Conservation (phyloP, 2,329 filamentous ascomycete genomes). For the Penicillium sumatraense region DNA sequence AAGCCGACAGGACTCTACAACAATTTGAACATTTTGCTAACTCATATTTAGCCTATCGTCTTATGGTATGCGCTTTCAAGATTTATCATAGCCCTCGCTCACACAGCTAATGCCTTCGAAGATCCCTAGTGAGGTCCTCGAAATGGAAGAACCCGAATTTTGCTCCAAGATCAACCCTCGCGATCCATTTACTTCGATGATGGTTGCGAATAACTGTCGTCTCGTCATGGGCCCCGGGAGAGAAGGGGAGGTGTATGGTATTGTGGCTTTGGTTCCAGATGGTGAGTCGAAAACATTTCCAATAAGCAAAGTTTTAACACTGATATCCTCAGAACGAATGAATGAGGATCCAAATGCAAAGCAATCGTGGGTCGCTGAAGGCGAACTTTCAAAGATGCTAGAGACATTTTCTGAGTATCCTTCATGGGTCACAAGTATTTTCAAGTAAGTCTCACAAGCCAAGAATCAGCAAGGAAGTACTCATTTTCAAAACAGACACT, state of each 20-base stretch:
- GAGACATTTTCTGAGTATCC: conserved; percentile 50
- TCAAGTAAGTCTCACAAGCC: conserved; percentile 19
- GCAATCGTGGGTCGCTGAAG: conserved; percentile 48
- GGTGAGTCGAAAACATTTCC: neutral
- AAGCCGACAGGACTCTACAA: neutral
- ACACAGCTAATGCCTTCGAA: neutral
- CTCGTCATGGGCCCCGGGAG: conserved; percentile 55
- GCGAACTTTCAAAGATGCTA: conserved; percentile 39
- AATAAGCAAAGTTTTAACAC: neutral
- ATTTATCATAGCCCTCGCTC: neutral
- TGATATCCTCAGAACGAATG: conserved; percentile 34
- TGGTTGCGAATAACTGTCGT: conserved; percentile 48
- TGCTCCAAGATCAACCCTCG: conserved; percentile 41
- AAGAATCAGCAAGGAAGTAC: too few species aligned
- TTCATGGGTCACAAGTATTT: conserved; percentile 35
- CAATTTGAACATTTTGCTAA: neutral
- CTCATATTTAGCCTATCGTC: conserved; percentile 13
- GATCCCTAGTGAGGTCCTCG: conserved; percentile 16
- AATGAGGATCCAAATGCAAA: conserved; percentile 39
- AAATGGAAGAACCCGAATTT: conserved; percentile 22
- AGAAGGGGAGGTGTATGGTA: conserved; percentile 46
- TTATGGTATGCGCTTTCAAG: conserved; percentile 13
- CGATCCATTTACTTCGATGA: conserved; percentile 51
- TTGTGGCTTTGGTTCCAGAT: conserved; percentile 53
- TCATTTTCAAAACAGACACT: conserved; percentile 25